Base-by-base conservation (phyloP, 805 yeast genomes). In the Torulaspora delbrueckii region DNA sequence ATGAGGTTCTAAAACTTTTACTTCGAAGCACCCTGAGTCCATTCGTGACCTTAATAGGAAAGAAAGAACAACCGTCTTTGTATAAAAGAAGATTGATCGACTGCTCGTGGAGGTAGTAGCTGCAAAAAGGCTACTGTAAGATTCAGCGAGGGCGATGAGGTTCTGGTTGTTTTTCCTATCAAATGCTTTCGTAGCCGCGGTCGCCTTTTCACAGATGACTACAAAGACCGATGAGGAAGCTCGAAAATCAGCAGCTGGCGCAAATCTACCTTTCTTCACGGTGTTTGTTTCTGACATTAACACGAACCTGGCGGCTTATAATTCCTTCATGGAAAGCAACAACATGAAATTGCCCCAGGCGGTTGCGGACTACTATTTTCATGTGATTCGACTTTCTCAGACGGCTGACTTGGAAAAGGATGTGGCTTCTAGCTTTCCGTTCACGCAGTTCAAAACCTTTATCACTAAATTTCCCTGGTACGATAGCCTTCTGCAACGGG, bases 361-460 rank as follows among this genome's bases (percentile, higher is more conserved):
- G 1, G 47, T 69, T 5, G 64, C 62, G 4, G 59, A 68, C 43
- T 70, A 69, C 47, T 60, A 67, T 42, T 57, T 58, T 28, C 63
- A 59, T 25, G 26, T 68, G 13, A 65, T 58, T 3, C 50, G 56
- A 1, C 43, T 66, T 4, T 47, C 56, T 8, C 55, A 58, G 3
- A 61, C 61, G 7, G 51, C 55, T 1, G 55, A 58, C 27, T 39
- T 69, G 16, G 40, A 53, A 42, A 38, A 52, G 5, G 67, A 58
- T 40, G 54, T 69, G 25, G 51, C 62, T 10, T 43, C 42, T 18
- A 47, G 54, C 8, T 69, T 70, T 50, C 73, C 74, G 12, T 70
- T 70, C 30, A 45, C 55, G 3, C 68, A 66, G 4, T 68, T 70
- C 45, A 52, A 56, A 28, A 66, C 71, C 5, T 61, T 69, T 55